Percentiles rank a stretch among this genome's conserved stretches.
Evolutionary conservation across 176 grass and related monocot species (phyloP).

Genomic region (Echinochloa phyllopogon): DNA sequence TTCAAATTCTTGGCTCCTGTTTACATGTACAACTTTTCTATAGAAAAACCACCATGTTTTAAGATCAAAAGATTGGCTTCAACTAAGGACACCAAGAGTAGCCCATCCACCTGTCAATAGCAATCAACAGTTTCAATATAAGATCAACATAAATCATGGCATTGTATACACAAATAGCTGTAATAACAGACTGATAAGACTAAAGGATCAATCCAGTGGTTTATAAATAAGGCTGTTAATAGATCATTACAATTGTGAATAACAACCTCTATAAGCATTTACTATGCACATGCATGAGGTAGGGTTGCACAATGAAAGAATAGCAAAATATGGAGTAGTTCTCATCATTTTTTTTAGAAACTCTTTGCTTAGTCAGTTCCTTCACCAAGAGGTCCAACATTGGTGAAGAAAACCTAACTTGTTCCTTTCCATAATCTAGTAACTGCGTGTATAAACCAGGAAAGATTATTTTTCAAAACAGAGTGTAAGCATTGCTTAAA

Average conservation of each 20-base stretch:
- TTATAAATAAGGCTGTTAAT: background rate
- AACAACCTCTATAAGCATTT: background rate
- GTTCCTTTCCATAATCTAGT: background rate
- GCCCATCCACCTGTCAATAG: background rate
- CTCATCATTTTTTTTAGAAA: background rate
- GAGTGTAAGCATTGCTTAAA: background rate
- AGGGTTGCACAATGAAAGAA: background rate
- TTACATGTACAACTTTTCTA: background rate
- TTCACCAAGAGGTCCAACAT: background rate
- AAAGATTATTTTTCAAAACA: background rate
- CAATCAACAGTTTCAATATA: slow-evolving; percentile 4
- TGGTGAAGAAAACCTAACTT: background rate
- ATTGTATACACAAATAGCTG: background rate
- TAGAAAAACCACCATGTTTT: background rate
- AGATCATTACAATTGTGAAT: background rate
- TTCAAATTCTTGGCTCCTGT: slow-evolving; percentile 2
- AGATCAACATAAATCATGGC: slow-evolving; percentile 9
- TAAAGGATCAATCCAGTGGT: background rate
- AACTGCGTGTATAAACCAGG: background rate
- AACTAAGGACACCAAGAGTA: background rate
- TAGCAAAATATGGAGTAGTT: background rate
- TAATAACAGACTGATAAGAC: background rate
- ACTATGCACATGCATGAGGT: background rate
- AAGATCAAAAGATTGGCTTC: background rate
- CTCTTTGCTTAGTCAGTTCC: background rate